Conservation (phyloP, 345 rosid species). For the Carallia brachiata region DNA sequence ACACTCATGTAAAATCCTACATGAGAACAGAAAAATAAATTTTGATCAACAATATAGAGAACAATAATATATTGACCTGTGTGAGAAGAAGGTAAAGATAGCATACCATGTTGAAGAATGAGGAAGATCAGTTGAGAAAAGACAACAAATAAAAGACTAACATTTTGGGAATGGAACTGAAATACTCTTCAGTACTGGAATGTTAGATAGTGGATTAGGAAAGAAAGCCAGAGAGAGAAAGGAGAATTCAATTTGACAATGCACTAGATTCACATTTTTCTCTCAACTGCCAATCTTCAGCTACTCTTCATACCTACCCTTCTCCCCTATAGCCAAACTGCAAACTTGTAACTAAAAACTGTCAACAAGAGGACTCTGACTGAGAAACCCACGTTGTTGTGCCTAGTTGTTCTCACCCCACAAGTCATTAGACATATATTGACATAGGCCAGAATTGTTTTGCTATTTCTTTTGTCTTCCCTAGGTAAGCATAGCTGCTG, state of each 20-base stretch:
- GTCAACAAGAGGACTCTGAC: too few relatives aligned
- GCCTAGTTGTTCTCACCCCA: too few relatives aligned
- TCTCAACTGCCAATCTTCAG: slow-evolving; percentile 21
- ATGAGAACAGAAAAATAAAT: too few relatives aligned
- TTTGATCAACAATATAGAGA: too few relatives aligned
- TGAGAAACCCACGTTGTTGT: too few relatives aligned
- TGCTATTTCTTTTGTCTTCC: too few relatives aligned
- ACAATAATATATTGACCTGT: neutral
- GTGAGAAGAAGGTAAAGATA: neutral
- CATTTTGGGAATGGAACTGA: neutral
- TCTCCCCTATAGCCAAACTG: neutral
- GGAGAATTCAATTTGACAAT: neutral
- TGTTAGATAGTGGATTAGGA: neutral
- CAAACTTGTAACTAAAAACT: too few relatives aligned
- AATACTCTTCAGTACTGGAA: neutral
- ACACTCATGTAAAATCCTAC: too few relatives aligned
- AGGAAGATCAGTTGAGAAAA: neutral
- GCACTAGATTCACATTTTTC: neutral
- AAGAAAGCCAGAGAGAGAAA: neutral
- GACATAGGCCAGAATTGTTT: too few relatives aligned
- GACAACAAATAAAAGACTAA: neutral
- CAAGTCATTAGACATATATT: too few relatives aligned
- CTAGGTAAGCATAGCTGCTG: too few relatives aligned
- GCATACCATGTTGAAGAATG: slow-evolving; percentile 19
- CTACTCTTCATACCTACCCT: slow-evolving; percentile 31